These are phyloP conservation scores for Gautieria morchelliformis DNA, from an alignment of 768 basidiomycete species.

Conservation along the genomic window DNA sequence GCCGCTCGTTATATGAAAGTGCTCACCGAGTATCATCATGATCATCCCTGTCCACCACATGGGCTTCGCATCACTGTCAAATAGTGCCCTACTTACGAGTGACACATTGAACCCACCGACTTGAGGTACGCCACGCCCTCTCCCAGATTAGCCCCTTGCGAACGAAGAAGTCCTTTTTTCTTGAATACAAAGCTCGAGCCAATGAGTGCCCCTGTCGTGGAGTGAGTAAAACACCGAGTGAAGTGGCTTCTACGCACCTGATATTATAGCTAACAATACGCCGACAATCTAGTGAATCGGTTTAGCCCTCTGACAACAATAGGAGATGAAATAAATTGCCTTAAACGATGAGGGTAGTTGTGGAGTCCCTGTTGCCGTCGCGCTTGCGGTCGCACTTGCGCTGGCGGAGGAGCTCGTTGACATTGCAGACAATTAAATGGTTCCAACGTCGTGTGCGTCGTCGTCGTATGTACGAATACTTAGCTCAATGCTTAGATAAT, in stretches of 20 bases:
- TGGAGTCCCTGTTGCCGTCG: background rate
- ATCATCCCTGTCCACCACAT: slow-evolving; percentile 96
- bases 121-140: slow-evolving; percentile 94
- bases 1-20: slow-evolving; percentile 13
- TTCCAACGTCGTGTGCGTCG: background rate
- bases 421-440: background rate
- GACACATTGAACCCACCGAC: slow-evolving; percentile 46
- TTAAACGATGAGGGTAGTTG: background rate
- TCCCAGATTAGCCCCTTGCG: slow-evolving; percentile 69
- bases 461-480: too few relatives aligned
- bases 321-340: background rate
- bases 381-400: background rate
- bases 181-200: slow-evolving; percentile 94
- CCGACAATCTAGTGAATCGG: background rate
- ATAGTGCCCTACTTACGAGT: slow-evolving; percentile 3
- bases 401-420: background rate
- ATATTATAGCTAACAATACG: background rate
- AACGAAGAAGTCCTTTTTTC: slow-evolving; percentile 83
- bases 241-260: background rate
- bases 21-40: slow-evolving; percentile 87
- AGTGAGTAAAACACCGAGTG: background rate
- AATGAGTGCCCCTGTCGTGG: slow-evolving; percentile 68
- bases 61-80: slow-evolving; percentile 30
- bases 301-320: background rate
- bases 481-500: too few relatives aligned